These are phyloP conservation scores for Metarhizium sp. DNA, from an alignment of 2,329 filamentous ascomycete genomes.

Conservation along the genomic window DNA sequence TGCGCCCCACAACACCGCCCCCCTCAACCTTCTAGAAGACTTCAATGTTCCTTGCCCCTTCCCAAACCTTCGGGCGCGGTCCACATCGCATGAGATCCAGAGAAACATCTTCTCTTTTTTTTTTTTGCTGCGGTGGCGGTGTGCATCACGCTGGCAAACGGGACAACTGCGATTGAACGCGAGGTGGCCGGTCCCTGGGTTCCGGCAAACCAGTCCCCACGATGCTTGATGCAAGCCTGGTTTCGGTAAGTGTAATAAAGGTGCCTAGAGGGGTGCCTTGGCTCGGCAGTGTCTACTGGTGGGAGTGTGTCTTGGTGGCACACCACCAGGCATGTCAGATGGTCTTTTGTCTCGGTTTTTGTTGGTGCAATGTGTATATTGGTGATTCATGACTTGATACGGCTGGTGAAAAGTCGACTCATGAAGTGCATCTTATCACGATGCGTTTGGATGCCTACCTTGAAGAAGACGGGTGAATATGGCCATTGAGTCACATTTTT, in stretches of 20 bases:
- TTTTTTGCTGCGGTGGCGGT: not conserved
- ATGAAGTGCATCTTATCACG: not conserved
- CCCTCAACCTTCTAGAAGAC: conserved; percentile 1
- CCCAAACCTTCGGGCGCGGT: too few relatives aligned
- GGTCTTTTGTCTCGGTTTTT: not conserved
- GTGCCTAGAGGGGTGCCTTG: not conserved
- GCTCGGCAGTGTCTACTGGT: not conserved
- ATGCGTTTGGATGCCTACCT: too few relatives aligned
- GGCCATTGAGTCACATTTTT: too few relatives aligned
- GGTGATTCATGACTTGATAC: not conserved
- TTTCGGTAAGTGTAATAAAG: conserved; percentile 1
- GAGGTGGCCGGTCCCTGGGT: too few relatives aligned
- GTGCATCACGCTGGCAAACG: not conserved
- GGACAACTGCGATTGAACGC: too few relatives aligned
- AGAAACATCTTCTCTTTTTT: not conserved
- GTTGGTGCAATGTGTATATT: not conserved
- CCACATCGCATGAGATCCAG: not conserved
- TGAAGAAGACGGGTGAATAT: too few relatives aligned
- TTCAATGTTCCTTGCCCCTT: too few relatives aligned
- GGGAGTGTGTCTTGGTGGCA: not conserved
- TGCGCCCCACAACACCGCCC: not conserved
- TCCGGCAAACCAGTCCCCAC: not conserved
- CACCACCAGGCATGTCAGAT: not conserved
- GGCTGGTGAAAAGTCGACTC: not conserved
- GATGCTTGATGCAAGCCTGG: not conserved